Evolutionary conservation across 352 stramenopile genomes (phyloP), one percentile per base, ranked within the genome.

Genomic region (Phytophthora syringae): DNA sequence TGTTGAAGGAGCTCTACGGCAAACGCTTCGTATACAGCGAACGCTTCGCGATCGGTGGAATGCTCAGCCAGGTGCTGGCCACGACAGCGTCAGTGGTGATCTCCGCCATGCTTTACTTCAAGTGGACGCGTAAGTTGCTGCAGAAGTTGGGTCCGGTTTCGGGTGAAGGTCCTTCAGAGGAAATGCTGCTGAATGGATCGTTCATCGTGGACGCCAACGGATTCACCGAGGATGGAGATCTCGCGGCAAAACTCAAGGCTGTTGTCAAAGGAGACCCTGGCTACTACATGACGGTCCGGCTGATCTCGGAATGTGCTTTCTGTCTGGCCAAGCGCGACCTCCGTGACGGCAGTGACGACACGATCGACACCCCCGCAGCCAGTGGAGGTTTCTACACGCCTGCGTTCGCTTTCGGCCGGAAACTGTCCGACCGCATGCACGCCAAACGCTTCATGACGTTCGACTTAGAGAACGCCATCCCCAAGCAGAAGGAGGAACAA

Each of bases 151-250:
- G 88, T 10, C 86, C 90, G 7, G 70, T 70, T 59, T 68, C 88
- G 6, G 89, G 88, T 32, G 53, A 89, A 61, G 93, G 91, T 1
- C 89, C 90, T 2, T 79, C 74, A 9, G 73, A 90, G 37, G 69
- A 88, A 30, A 51, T 75, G 12, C 88, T 96, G 80, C 32, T 76
- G 11, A 76, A 86, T 20, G 90, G 88, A 21, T 89, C 78, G 48
- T 80, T 92, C 21, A 76, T 78, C 22, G 61, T 92, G 6, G 64
- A 81, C 15, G 64, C 65, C 11, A 73, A 82, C n/a, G 77, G 59
- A 11, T 82, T 76, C 49, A 70, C 69, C 3, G 65, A 75, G 13
- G 43, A 70, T 15, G 67, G 60, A 40, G 68, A 70, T 18, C 48
- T 84, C 4, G 49, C 60, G 1, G 71, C 59, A 16, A 72, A 63